phyloP scores from a whole-genome alignment of 768 basidiomycete species.

The Ephemerocybe angulata region DNA sequence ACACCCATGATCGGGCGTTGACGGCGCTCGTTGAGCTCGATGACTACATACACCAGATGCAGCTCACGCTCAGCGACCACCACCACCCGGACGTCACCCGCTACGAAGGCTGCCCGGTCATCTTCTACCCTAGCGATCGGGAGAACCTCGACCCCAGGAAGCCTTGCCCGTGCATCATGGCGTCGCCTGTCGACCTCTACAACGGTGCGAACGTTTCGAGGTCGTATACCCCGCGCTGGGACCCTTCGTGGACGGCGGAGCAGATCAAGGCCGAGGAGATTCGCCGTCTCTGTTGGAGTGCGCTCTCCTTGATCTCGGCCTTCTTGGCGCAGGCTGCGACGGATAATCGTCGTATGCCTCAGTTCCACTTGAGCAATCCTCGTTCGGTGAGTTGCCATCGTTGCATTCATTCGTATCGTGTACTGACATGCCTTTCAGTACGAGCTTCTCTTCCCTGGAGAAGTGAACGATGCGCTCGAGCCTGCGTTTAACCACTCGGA shows the following conservation, averaged over 20 bases:
- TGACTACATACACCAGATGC: slow-evolving; percentile 53
- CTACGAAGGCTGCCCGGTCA: slow-evolving; percentile 32
- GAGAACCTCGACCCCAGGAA: slow-evolving; percentile 9
- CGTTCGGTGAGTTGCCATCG: slow-evolving; percentile 46
- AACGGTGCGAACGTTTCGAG: slow-evolving; percentile 33
- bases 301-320: slow-evolving; percentile 63
- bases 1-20: slow-evolving; percentile 52
- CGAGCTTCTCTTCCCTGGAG: slow-evolving; percentile 69
- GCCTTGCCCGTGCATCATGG: slow-evolving; percentile 38
- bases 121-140: slow-evolving; percentile 18
- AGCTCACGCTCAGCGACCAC: slow-evolving; percentile 55
- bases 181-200: slow-evolving; percentile 32
- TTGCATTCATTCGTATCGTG: slow-evolving; percentile 1
- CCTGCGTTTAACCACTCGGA: slow-evolving; percentile 40
- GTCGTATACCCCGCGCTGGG: slow-evolving; percentile 59
- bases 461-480: slow-evolving; percentile 50
- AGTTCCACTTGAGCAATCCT: slow-evolving; percentile 60
- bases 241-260: slow-evolving; percentile 47
- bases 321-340: slow-evolving; percentile 69
- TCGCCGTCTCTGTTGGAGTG: slow-evolving; percentile 73
- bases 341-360: slow-evolving; percentile 53
- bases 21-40: slow-evolving; percentile 58
- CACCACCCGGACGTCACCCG: slow-evolving; percentile 49
- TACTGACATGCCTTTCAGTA: slow-evolving; percentile 38
- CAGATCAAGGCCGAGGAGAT: slow-evolving; percentile 67